phyloP scores from a whole-genome alignment of 23 red algal species.

The Agarophyton chilense region DNA sequence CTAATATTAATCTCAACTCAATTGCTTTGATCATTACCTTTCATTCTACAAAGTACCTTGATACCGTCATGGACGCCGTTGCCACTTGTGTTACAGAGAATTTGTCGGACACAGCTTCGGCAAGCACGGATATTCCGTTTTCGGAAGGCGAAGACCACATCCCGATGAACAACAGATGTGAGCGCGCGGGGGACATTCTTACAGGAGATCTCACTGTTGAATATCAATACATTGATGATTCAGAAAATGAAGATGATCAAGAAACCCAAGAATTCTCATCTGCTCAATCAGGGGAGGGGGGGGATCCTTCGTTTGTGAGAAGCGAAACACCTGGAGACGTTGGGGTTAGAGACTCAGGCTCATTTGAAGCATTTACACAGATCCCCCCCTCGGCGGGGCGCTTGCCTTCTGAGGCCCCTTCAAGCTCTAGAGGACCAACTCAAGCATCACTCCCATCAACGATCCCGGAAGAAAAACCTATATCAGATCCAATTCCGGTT shows the following conservation, averaged over 20 bases:
- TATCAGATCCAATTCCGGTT: slow-evolving; percentile 15
- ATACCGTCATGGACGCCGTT: slow-evolving; percentile 55
- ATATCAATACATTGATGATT: slow-evolving; percentile 21
- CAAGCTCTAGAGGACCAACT: not conserved
- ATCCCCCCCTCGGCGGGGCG: not conserved
- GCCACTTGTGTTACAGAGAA: slow-evolving; percentile 23
- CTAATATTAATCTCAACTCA: slow-evolving; percentile 56
- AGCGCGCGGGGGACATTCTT: slow-evolving; percentile 11
- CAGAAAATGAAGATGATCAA: slow-evolving; percentile 8
- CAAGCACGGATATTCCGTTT: not conserved
- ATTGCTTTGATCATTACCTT: slow-evolving; percentile 70
- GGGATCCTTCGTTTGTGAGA: not conserved
- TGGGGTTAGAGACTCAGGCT: not conserved
- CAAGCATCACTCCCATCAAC: not conserved
- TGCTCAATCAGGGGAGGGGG: slow-evolving; percentile 1
- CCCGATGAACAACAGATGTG: slow-evolving; percentile 22
- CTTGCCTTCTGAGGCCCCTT: not conserved
- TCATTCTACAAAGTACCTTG: slow-evolving; percentile 56
- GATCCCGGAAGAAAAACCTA: not conserved
- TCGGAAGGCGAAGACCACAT: slow-evolving; percentile 5
- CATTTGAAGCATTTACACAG: not conserved
- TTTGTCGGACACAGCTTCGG: slow-evolving; percentile 8
- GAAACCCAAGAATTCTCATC: slow-evolving; percentile 13
- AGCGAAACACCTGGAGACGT: not conserved
- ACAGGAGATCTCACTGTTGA: slow-evolving; percentile 26